These are phyloP conservation scores for Crithidia mellificae DNA, from an alignment of 208 protist genomes.

Conservation along the genomic window DNA sequence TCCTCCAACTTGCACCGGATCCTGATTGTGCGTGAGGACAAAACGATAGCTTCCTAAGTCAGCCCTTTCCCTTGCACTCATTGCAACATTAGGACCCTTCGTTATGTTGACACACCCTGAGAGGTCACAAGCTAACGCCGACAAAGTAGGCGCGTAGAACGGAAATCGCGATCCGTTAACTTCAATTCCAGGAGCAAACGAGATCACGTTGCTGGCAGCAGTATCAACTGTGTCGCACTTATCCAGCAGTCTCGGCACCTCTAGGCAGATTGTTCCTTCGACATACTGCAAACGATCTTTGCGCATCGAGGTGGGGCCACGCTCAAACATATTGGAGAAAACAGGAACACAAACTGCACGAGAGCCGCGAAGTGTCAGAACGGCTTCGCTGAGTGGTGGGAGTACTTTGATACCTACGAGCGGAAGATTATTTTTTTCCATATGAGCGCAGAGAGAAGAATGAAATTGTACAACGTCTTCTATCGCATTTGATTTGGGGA, in stretches of 20 bases:
- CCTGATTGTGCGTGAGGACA: slow-evolving; percentile 63
- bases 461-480: slow-evolving; percentile 73
- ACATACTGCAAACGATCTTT: slow-evolving; percentile 74
- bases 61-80: slow-evolving; percentile 27
- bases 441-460: slow-evolving; percentile 55
- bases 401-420: slow-evolving; percentile 80
- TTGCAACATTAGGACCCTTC: slow-evolving; percentile 38
- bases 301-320: slow-evolving; percentile 35
- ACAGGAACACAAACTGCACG: slow-evolving; percentile 65
- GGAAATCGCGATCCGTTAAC: slow-evolving; percentile 80
- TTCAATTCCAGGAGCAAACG: slow-evolving; percentile 59
- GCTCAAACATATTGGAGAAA: slow-evolving; percentile 60
- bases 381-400: slow-evolving; percentile 42
- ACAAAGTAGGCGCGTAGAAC: slow-evolving; percentile 70
- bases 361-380: slow-evolving; percentile 46
- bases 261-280: slow-evolving; percentile 58
- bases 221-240: slow-evolving; percentile 23
- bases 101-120: slow-evolving; percentile 55
- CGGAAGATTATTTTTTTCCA: slow-evolving; percentile 51
- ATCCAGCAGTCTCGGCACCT: slow-evolving; percentile 36
- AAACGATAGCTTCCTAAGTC: slow-evolving; percentile 37
- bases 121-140: slow-evolving; percentile 70
- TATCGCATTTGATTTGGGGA: slow-evolving; percentile 46
- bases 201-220: slow-evolving; percentile 19
- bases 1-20: slow-evolving; percentile 71